Base-by-base conservation (phyloP, 2,329 filamentous ascomycete species). In the Hymenoscyphus occultus region DNA sequence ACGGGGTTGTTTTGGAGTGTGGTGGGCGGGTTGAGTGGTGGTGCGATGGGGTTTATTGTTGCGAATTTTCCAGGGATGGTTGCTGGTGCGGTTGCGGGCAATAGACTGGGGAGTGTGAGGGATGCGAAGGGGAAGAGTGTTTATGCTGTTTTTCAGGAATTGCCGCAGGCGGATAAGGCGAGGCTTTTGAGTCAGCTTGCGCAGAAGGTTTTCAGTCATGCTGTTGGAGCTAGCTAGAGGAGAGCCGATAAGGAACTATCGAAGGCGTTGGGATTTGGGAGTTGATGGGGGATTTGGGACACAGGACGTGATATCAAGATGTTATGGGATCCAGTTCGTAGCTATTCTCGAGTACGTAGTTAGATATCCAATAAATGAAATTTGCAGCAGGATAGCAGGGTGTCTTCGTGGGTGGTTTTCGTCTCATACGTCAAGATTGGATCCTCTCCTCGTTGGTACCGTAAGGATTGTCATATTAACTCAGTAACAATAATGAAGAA, bases 121-220 rank as follows among this genome's bases (percentile, higher is more conserved):
- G 95, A 99, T 79, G 87, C 90, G 39, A 93, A 88, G 78, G 93
- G 93, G 28, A 98, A 97, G 87, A 96, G 92, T 75, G 95, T 99
- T 5, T 98, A 96, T 78, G 83, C 88, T 35, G 95, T 97, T 16
- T 98, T 68, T 19, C 87, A 85, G 79, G 82, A 97, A 72, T 81
- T 99, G 74, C 93, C 93, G 60, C 90, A 92, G 77, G 83, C 83
- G 60, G 93, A 97, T 74, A 90, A 92, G 74, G 88, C 92, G 63
- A 88, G 87, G 76, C 78, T 99, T 73, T 81, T 98, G 67, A 90
- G 88, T 75, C 91, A 96, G 77, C 78, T 98, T 74, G 94, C 94
- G 1, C 87, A 88, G 39, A 94, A 91, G 78, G 90, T 97, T 1
- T 93, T 97, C 75, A 91, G 90, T 68, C 90, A 92, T 76, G 90